These are phyloP conservation scores for Coprinopsis cinerea DNA, from an alignment of 768 basidiomycete species.

Conservation along the genomic window DNA sequence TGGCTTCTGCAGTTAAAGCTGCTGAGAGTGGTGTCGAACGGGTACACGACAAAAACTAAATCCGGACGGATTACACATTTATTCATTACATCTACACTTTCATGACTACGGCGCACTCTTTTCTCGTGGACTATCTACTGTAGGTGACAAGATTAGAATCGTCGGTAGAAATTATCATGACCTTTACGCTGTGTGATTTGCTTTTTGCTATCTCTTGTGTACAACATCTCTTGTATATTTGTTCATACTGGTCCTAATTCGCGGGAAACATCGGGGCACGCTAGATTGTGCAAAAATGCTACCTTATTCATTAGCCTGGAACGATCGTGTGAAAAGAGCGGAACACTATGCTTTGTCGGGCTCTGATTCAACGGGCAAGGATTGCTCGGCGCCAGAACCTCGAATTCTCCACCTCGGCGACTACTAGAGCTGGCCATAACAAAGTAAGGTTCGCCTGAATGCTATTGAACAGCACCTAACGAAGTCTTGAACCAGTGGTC, in stretches of 20 bases:
- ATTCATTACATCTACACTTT: neutral
- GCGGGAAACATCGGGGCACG: no score
- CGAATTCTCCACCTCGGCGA: constrained; percentile 6
- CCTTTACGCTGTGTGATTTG: no score
- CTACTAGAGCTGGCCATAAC: constrained; percentile 3
- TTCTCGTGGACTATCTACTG: no score
- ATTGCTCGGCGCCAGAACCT: constrained; percentile 3
- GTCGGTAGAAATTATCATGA: no score
- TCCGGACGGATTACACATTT: neutral
- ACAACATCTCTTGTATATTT: no score
- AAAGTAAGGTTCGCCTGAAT: neutral
- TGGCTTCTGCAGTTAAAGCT: constrained; percentile 62
- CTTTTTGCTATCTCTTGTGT: no score
- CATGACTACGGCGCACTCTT: no score
- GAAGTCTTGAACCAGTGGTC: constrained; percentile 52
- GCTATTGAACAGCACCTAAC: neutral
- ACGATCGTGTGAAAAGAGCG: neutral
- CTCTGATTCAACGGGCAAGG: neutral
- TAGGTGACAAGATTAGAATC: no score
- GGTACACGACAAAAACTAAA: constrained; percentile 4
- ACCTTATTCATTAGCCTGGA: neutral
- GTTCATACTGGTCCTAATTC: no score
- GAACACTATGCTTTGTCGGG: constrained; percentile 2
- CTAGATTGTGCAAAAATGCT: no score
- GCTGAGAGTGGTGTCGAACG: constrained; percentile 46